Base-by-base conservation (phyloP, 1,284 basidiomycete species). In the Ceratobasidium theobromae region DNA sequence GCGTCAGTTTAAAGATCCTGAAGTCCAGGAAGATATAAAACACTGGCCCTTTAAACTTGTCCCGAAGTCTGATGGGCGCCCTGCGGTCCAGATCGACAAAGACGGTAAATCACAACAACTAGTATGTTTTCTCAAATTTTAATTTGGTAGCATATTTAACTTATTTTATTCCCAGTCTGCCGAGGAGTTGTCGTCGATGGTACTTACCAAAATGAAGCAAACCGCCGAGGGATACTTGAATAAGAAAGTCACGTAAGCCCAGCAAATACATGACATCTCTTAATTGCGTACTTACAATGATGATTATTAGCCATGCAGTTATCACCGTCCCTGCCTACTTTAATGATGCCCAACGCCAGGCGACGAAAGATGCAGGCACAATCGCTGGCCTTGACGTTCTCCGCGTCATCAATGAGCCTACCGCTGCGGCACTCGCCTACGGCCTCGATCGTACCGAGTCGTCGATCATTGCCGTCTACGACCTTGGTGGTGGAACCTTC, bases 341-440 rank as follows among this genome's bases (percentile, higher is more conserved):
- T 85, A 99, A 99, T 78, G 97, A 99, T 77, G 94, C 96, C 32
- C 96, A 99, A 79, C 89, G 96, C 71, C 95, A 97, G 81, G 96
- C 97, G 14, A 99, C 96, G 70, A 98, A 98, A 81, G 90, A 98
- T 72, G 95, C 97, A 64, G 96, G 96, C 77, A 87, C 92, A 75
- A 98, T 98, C 73, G 95, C 96, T 48, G 95, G 96, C 74, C 86
- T 99, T 25, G 94, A 98, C 45, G 96, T 99, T 53, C 88, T 98
- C 62, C 94, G 95, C 76, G 94, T 99, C 70, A 98, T 99, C 81
- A 98, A 98, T 79, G 96, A 99, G 80, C 96, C 96, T 27, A 98
- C 96, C 25, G 96, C 96, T 60, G 96, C 95, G 62, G 96, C 96
- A 35, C 87, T 99, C 58, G 96, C 96, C 1, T 99, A 99, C 77